Evolutionary conservation across 306 rosid species (phyloP).

Genomic region (Ormosia semicastrata): DNA sequence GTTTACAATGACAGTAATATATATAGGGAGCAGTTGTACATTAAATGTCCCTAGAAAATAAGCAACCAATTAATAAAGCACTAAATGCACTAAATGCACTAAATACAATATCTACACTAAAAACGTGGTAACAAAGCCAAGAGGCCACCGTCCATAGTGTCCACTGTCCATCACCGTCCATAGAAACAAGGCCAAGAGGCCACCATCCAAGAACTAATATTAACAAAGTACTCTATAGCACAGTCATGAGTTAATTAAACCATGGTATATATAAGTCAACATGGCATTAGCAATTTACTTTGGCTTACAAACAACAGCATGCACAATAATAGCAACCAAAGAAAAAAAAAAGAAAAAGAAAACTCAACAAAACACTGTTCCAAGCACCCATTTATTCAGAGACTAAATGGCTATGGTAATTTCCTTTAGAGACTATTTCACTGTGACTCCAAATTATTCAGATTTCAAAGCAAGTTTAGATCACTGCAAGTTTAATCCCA

Average conservation of each 20-base stretch:
- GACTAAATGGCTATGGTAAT: not conserved
- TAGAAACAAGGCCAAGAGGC: too few species aligned
- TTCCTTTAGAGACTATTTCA: constrained; percentile 5
- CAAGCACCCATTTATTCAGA: not conserved
- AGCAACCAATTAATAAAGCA: too few species aligned
- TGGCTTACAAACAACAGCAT: not conserved
- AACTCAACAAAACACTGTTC: not conserved
- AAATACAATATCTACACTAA: too few species aligned
- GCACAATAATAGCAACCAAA: not conserved
- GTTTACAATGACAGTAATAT: too few species aligned
- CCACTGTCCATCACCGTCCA: too few species aligned
- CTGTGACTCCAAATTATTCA: not conserved
- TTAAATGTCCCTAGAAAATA: too few species aligned
- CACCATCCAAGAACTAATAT: too few species aligned
- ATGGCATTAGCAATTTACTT: not conserved
- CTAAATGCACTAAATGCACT: too few species aligned
- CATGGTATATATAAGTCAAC: not conserved
- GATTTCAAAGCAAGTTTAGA: not conserved
- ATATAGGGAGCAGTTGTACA: too few species aligned
- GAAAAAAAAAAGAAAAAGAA: not conserved
- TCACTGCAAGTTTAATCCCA: not conserved
- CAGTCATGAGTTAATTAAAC: not conserved
- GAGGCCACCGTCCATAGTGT: too few species aligned
- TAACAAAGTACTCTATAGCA: not conserved
- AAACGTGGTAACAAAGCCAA: too few species aligned